These are phyloP conservation scores for Fusarium marasasianum DNA, from an alignment of 2,329 filamentous ascomycete genomes.

Conservation along the genomic window DNA sequence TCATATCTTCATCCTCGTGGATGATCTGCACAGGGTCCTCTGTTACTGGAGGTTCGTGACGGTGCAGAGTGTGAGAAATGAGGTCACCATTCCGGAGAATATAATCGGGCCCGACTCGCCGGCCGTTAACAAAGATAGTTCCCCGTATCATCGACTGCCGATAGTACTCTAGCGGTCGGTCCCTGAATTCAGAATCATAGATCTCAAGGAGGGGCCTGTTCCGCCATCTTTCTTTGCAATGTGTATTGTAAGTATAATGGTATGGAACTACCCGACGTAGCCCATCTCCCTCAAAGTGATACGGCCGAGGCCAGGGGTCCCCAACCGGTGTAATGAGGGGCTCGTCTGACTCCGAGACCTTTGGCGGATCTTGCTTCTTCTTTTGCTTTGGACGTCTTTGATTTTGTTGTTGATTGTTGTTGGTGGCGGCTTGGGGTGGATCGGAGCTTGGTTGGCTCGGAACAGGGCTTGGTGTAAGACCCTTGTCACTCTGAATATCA, in stretches of 20 bases:
- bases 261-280: slow-evolving; percentile 87
- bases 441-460: slow-evolving; percentile 21
- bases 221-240: slow-evolving; percentile 93
- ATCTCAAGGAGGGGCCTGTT: slow-evolving; percentile 84
- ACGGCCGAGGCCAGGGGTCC: slow-evolving; percentile 69
- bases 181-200: slow-evolving; percentile 91
- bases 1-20: slow-evolving; percentile 90
- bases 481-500: slow-evolving; percentile 25
- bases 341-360: slow-evolving; percentile 32
- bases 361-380: slow-evolving; percentile 27
- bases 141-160: slow-evolving; percentile 83
- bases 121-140: slow-evolving; percentile 81
- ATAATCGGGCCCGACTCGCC: slow-evolving; percentile 72
- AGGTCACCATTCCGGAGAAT: slow-evolving; percentile 88
- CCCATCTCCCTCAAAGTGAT: slow-evolving; percentile 80
- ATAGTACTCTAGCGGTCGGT: slow-evolving; percentile 88
- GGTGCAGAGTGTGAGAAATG: slow-evolving; percentile 91
- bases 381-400: slow-evolving; percentile 26
- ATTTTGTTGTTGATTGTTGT: slow-evolving; percentile 7
- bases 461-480: slow-evolving; percentile 1
- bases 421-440: slow-evolving; percentile 8
- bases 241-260: slow-evolving; percentile 93
- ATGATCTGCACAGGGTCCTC: slow-evolving; percentile 81
- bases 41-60: slow-evolving; percentile 94
- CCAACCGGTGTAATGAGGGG: slow-evolving; percentile 48